Conservation (phyloP, 1,284 basidiomycete species). For the Fomitopsis pinicola region DNA sequence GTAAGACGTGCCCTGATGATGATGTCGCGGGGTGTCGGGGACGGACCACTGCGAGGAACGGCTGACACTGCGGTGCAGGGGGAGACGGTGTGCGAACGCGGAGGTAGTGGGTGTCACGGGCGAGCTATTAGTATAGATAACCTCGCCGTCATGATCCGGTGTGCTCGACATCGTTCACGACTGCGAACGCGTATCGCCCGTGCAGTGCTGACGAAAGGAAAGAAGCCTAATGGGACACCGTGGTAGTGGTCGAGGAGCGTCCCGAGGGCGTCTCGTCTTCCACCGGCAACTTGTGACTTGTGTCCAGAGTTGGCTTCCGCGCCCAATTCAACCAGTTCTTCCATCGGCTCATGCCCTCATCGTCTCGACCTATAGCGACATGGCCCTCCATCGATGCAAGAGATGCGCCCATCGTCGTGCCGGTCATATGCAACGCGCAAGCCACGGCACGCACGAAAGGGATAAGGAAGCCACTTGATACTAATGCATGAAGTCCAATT, state of each 20-base stretch:
- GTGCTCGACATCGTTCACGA: conserved; percentile 29
- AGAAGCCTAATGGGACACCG: background rate
- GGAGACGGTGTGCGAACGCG: conserved; percentile 23
- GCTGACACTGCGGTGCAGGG: conserved; percentile 46
- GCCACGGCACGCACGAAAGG: background rate
- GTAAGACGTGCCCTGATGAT: conserved; percentile 66
- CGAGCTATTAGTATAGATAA: conserved; percentile 11
- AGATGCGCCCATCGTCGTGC: no score
- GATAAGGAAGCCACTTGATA: background rate
- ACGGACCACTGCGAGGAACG: conserved; percentile 53
- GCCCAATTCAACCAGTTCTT: no score
- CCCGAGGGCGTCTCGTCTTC: background rate
- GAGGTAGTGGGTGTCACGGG: conserved; percentile 22
- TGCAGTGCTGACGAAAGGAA: background rate
- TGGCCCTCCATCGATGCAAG: background rate
- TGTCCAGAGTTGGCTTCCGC: background rate
- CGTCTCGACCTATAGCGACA: background rate
- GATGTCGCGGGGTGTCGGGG: conserved; percentile 55
- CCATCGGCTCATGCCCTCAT: no score
- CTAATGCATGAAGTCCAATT: no score
- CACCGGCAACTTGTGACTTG: background rate
- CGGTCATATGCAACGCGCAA: background rate
- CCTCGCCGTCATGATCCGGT: conserved; percentile 19
- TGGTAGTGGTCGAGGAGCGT: background rate
- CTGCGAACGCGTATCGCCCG: background rate